Conservation (phyloP, 805 yeast species). For the Spathaspora passalidarum region DNA sequence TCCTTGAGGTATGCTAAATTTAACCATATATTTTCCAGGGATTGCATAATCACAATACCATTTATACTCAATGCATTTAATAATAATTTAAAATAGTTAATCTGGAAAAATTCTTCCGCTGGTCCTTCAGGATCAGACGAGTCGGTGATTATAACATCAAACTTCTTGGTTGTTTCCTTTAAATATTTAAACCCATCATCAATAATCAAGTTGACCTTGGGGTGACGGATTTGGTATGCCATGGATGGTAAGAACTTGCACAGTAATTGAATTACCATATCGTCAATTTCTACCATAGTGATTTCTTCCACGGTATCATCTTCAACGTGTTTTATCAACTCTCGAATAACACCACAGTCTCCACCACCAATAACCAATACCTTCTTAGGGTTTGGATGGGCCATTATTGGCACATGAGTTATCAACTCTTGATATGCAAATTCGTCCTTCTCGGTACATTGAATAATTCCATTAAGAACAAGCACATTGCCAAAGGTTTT, state of each 20-base stretch:
- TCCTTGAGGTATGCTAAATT: slow-evolving; percentile 51
- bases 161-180: slow-evolving; percentile 44
- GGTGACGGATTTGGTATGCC: slow-evolving; percentile 64
- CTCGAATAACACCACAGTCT: slow-evolving; percentile 92
- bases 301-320: slow-evolving; percentile 55
- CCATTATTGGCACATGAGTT: slow-evolving; percentile 74
- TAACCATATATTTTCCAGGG: slow-evolving; percentile 74
- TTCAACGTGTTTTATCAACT: slow-evolving; percentile 67
- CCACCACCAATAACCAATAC: slow-evolving; percentile 94
- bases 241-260: slow-evolving; percentile 72
- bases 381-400: slow-evolving; percentile 70
- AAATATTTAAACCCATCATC: slow-evolving; percentile 84
- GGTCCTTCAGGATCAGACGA: slow-evolving; percentile 96
- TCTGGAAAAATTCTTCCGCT: slow-evolving; percentile 84
- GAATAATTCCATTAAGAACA: slow-evolving; percentile 86
- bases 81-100: slow-evolving; percentile 68
- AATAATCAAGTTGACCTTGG: slow-evolving; percentile 62
- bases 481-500: slow-evolving; percentile 80
- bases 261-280: slow-evolving; percentile 70
- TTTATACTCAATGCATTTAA: slow-evolving; percentile 57
- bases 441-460: slow-evolving; percentile 90
- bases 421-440: slow-evolving; percentile 94
- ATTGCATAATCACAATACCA: slow-evolving; percentile 78
- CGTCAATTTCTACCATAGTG: slow-evolving; percentile 86
- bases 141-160: slow-evolving; percentile 85